Conservation (phyloP, 2,329 filamentous ascomycete genomes). For the Aspergillus calidoustus region DNA sequence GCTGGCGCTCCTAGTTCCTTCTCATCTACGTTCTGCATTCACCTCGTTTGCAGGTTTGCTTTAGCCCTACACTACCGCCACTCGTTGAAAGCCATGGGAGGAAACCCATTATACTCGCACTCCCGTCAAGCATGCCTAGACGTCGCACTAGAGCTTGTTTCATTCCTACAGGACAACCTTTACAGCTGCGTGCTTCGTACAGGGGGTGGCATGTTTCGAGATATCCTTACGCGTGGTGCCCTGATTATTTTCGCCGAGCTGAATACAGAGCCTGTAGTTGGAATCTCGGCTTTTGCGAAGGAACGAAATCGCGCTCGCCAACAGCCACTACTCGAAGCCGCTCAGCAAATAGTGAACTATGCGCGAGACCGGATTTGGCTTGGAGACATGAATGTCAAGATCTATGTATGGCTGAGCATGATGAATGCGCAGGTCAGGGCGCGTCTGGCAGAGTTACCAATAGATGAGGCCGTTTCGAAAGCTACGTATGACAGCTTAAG, state of each 20-base stretch:
- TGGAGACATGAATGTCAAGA: slow-evolving; percentile 41
- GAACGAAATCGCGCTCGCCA: slow-evolving; percentile 18
- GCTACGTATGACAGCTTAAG: slow-evolving; percentile 10
- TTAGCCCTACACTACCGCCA: slow-evolving; percentile 30
- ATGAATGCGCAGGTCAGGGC: slow-evolving; percentile 29
- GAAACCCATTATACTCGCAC: slow-evolving; percentile 31
- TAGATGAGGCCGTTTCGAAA: slow-evolving; percentile 9
- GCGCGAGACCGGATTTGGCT: slow-evolving; percentile 30
- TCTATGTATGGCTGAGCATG: slow-evolving; percentile 35
- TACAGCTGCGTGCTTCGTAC: slow-evolving; percentile 30
- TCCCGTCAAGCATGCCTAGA: slow-evolving; percentile 34
- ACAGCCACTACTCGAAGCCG: slow-evolving; percentile 23
- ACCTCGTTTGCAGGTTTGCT: slow-evolving; percentile 27
- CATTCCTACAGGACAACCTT: slow-evolving; percentile 29
- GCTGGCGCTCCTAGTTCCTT: slow-evolving; percentile 10
- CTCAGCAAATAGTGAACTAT: slow-evolving; percentile 27
- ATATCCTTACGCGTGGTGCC: slow-evolving; percentile 31
- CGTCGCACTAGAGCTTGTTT: slow-evolving; percentile 29
- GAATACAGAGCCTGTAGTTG: slow-evolving; percentile 11
- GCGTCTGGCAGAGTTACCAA: slow-evolving; percentile 13
- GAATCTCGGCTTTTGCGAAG: slow-evolving; percentile 19
- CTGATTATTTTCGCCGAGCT: slow-evolving; percentile 29
- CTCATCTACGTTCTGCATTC: slow-evolving; percentile 23
- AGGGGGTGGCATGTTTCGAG: slow-evolving; percentile 37
- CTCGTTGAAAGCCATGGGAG: slow-evolving; percentile 27